These are phyloP conservation scores for Spatholobus suberectus DNA, from an alignment of 306 rosid species.

Conservation along the genomic window DNA sequence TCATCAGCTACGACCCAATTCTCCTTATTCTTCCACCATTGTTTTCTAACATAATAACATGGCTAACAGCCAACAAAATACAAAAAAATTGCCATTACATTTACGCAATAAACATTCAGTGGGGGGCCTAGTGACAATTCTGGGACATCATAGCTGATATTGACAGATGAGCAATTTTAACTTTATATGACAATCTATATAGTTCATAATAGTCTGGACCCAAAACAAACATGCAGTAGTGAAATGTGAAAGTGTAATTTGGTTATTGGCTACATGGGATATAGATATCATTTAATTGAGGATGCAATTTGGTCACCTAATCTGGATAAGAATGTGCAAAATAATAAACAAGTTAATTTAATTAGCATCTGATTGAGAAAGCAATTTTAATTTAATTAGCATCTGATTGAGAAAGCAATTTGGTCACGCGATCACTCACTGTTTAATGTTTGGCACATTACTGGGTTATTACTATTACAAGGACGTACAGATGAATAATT, in stretches of 20 bases:
- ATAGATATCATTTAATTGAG: constrained; percentile 4
- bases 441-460: constrained; percentile 30
- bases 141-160: constrained; percentile 47
- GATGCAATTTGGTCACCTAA: constrained; percentile 37
- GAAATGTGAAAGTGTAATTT: constrained; percentile 18
- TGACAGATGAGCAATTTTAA: constrained; percentile 47
- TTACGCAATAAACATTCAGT: constrained; percentile 30
- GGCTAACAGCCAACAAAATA: constrained; percentile 28
- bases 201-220: constrained; percentile 43
- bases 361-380: not conserved
- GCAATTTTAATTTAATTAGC: constrained; percentile 36
- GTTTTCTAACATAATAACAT: constrained; percentile 24
- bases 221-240: constrained; percentile 16
- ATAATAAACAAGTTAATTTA: constrained; percentile 15
- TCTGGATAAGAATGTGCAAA: constrained; percentile 20
- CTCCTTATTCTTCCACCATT: constrained; percentile 30
- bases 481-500: constrained; percentile 28
- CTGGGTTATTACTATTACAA: constrained; percentile 24
- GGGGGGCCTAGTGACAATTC: constrained; percentile 45
- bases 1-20: constrained; percentile 19
- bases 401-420: not conserved
- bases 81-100: constrained; percentile 31
- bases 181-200: constrained; percentile 44
- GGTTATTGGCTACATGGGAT: not conserved
- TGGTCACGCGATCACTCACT: constrained; percentile 35